Base-by-base conservation (phyloP, 2,329 filamentous ascomycete species). In the Ciborinia camelliae region DNA sequence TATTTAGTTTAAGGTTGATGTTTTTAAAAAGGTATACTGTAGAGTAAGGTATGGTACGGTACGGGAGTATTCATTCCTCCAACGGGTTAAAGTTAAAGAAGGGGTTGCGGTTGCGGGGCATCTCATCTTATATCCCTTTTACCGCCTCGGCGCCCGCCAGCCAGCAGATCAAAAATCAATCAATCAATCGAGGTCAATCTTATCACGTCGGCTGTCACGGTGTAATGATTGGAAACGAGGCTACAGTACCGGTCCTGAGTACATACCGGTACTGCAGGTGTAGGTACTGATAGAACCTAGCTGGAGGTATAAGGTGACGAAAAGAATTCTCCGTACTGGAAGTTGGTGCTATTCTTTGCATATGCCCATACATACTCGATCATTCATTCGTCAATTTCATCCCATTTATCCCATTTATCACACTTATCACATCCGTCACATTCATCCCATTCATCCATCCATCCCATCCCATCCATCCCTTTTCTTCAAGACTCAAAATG, bases 301-400 rank as follows among this genome's bases (percentile, higher is more conserved):
- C n/a, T n/a, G n/a, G 6, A 43, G 35, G 20, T 6, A 62, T 20
- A 48, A 47, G 43, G 61, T 63, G 61, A 63, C 32, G 28, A 48
- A 47, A 32, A 45, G 54, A 28, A 37, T 43, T 20, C 30, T 48
- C 51, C 51, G 30, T 37, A 37, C 26, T 20, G 32, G 12, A 50
- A 57, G 52, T 41, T 58, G 26, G 32, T 63, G 61, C 20, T 32
- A 23, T 26, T 26, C 43, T 55, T 26, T 63, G 51, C 61, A 48
- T 37, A 10, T n/a, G n/a, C n/a, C n/a, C n/a, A 37, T 37, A 37
- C 35, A 10, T 63, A 41, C 41, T 58, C 32, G 32, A 50, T n/a
- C 26, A 20, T 7, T 50, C 30, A 63, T 63, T 63, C 43, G 61
- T 50, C 54, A 41, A 41, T 32, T 58, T 28, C 7, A 30, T 20